phyloP scores from a whole-genome alignment of 2,329 filamentous ascomycete species.

The Pezicula neosporulosa region DNA sequence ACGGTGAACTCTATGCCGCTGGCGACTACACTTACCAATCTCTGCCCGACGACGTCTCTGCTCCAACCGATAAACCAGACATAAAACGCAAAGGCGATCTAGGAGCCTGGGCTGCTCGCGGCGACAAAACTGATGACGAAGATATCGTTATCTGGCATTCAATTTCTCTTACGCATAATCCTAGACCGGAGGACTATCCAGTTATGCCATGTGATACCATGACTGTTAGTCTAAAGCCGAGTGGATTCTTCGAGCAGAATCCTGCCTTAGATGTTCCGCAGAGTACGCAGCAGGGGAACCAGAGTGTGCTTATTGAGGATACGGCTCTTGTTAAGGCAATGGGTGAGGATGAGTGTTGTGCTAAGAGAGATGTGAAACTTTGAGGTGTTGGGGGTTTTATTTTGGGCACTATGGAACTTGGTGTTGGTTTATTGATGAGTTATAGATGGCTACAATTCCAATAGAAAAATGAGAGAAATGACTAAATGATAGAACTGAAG shows the following conservation, averaged over 20 bases:
- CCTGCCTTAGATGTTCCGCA: slow-evolving; percentile 42
- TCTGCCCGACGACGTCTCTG: slow-evolving; percentile 2
- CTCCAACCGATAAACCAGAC: not conserved
- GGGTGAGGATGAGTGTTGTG: not conserved
- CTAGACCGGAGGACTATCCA: slow-evolving; percentile 82
- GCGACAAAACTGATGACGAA: slow-evolving; percentile 83
- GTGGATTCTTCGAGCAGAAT: slow-evolving; percentile 48
- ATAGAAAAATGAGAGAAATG: too few species aligned
- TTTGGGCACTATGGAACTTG: too few species aligned
- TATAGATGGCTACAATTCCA: too few species aligned
- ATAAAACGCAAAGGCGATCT: slow-evolving; percentile 9
- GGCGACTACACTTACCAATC: slow-evolving; percentile 31
- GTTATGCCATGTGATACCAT: slow-evolving; percentile 85
- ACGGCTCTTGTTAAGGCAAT: slow-evolving; percentile 10
- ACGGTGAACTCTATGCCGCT: slow-evolving; percentile 28
- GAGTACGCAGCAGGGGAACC: not conserved
- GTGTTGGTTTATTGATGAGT: too few species aligned
- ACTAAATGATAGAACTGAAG: too few species aligned
- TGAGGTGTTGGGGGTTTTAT: not conserved
- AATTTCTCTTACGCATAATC: slow-evolving; percentile 85
- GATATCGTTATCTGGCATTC: slow-evolving; percentile 88
- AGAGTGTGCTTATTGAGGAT: slow-evolving; percentile 30
- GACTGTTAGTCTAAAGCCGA: slow-evolving; percentile 56
- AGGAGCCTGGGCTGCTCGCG: slow-evolving; percentile 71
- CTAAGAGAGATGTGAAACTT: not conserved